Evolutionary conservation across 768 basidiomycete genomes (phyloP), one percentile per base, ranked within the genome.

Genomic region (Flagelloscypha sp.): DNA sequence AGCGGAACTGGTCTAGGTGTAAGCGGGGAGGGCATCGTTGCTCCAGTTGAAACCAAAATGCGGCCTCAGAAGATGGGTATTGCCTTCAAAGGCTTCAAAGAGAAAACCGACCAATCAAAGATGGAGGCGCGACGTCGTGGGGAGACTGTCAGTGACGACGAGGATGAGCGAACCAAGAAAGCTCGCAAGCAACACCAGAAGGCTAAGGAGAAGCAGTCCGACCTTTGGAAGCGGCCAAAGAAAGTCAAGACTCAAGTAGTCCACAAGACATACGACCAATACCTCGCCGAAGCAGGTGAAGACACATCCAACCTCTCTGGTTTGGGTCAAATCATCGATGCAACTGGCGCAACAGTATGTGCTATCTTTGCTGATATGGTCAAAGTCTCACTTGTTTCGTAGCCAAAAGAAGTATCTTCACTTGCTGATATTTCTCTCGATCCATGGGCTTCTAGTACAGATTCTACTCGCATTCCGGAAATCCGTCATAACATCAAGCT

Each of bases 181-280:
- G 59, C 62, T 20, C 67, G 63, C 36, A 76, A 68, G 50, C 75
- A 76, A 47, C 67, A 66, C 36, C 63, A 60, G 37, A 72, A 75
- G 47, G 68, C 62, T 20, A 61, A 66, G 43, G 62, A 76, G 48
- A 76, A 81, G 48, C 64, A 76, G 50, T 71, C 84, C 11, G 82
- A 90, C 41, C 71, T 71, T 4, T 95, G 92, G 93, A 92, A 84
- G 62, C 74, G 74, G 41, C 76, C 84, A 6, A 85, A 76, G 69
- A 92, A 84, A 55, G 68, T 77, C 36, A 95, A 88, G 60, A 78
- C 72, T 15, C 88, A 77, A 58, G 64, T 92, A 22, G 80, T 89
- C 53, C 92, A 97, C 64, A 95, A 94, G 69, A 90, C 92, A 0
- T 99, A 97, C 53, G 95, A 99, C 57, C 77, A 99, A 58, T 87